A percentile compares a stretch with the other conserved stretches of the same genome.
These are phyloP conservation scores for Asterella californica DNA, from an alignment of 225 moss, liverwort and hornwort genomes.

Conservation along the genomic window DNA sequence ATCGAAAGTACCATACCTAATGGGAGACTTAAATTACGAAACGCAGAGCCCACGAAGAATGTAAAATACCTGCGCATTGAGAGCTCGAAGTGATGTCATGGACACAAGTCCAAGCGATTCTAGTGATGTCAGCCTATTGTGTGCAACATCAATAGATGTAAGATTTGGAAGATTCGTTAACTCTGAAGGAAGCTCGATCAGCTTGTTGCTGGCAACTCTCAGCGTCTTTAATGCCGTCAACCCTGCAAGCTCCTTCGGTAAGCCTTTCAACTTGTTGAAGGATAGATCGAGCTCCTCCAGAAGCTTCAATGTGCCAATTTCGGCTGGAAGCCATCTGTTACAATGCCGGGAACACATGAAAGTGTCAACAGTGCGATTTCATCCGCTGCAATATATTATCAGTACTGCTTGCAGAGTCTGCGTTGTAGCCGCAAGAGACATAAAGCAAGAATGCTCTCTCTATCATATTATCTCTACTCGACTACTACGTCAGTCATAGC, in stretches of 20 bases:
- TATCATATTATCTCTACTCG: not conserved
- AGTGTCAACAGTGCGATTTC: not conserved
- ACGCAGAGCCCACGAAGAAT: not conserved
- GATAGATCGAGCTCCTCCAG: constrained; percentile 90
- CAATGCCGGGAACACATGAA: not conserved
- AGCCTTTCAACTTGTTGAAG: constrained; percentile 82
- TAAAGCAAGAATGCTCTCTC: not conserved
- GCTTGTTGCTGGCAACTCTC: constrained; percentile 86
- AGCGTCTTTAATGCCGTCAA: constrained; percentile 68
- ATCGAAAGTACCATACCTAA: not conserved
- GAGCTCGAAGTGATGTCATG: constrained; percentile 72
- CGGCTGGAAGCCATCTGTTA: constrained; percentile 77
- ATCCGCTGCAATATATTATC: not conserved
- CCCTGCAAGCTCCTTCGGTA: constrained; percentile 77
- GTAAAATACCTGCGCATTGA: constrained; percentile 68
- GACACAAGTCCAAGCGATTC: constrained; percentile 60
- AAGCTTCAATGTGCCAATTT: constrained; percentile 72
- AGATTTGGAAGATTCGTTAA: constrained; percentile 61
- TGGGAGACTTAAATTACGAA: not conserved
- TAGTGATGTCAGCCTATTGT: constrained; percentile 79
- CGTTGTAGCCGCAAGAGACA: not conserved
- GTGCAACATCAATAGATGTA: constrained; percentile 72
- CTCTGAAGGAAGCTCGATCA: constrained; percentile 77
- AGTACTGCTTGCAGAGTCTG: not conserved
- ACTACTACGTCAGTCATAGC: not conserved